These are phyloP conservation scores for Yamadazyma mexicana DNA, from an alignment of 1,139 yeast genomes.

Conservation along the genomic window DNA sequence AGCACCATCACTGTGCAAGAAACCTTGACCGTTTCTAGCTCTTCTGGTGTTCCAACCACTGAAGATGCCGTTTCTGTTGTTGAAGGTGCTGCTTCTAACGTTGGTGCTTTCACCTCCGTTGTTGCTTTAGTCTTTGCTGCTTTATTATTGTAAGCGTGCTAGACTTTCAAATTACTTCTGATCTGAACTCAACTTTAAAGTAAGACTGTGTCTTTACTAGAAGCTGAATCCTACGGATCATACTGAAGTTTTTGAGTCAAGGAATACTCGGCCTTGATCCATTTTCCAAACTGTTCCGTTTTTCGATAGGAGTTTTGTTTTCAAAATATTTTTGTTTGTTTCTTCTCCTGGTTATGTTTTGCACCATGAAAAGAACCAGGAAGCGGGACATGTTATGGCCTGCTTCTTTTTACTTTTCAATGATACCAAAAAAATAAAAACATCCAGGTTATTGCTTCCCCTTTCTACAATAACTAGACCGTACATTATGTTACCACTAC, in stretches of 20 bases:
- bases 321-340: background rate
- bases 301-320: background rate
- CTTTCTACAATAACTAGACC: background rate
- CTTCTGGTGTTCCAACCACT: constrained; percentile 19
- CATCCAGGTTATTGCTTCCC: no score
- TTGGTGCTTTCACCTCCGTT: constrained; percentile 23
- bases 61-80: constrained; percentile 19
- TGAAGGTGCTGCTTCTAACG: constrained; percentile 24
- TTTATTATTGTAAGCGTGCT: constrained; percentile 13
- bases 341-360: background rate
- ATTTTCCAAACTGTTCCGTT: background rate
- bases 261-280: no score
- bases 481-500: constrained; percentile 1
- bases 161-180: no score
- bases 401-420: no score
- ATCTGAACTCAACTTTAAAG: no score
- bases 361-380: no score
- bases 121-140: constrained; percentile 16
- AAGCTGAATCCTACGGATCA: no score
- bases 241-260: no score
- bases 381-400: no score
- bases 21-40: constrained; percentile 20
- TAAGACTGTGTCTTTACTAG: no score
- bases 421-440: background rate
- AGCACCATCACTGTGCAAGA: constrained; percentile 18